Conservation (phyloP, 2,329 filamentous ascomycete species). For the Stemphylium lycopersici region DNA sequence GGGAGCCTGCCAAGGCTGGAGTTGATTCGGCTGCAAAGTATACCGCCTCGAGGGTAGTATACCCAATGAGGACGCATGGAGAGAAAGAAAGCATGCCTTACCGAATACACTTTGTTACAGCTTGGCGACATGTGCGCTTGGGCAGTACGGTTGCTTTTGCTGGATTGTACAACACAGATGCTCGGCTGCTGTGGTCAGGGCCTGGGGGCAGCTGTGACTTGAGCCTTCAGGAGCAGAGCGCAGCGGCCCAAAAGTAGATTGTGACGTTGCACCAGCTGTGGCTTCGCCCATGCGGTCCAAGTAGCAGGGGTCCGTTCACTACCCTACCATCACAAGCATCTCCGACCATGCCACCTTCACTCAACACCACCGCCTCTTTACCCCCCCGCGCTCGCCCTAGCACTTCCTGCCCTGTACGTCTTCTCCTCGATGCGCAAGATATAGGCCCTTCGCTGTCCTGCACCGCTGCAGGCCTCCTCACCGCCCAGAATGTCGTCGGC, state of each 20-base stretch:
- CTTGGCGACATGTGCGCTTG: slow-evolving; percentile 3
- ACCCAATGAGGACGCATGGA: slow-evolving; percentile 13
- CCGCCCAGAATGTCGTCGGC: slow-evolving; percentile 49
- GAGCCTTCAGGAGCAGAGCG: neutral
- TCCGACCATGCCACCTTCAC: slow-evolving; percentile 17
- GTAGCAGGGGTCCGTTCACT: slow-evolving; percentile 15
- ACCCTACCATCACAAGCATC: slow-evolving; percentile 16
- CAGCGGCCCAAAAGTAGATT: neutral
- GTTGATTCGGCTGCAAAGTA: slow-evolving; percentile 1
- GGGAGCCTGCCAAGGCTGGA: neutral
- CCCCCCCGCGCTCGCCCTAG: slow-evolving; percentile 13
- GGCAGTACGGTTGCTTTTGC: neutral
- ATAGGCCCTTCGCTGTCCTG: slow-evolving; percentile 40
- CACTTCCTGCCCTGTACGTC: slow-evolving; percentile 8
- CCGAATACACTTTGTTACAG: slow-evolving; percentile 5
- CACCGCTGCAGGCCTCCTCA: slow-evolving; percentile 42
- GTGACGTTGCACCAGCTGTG: slow-evolving; percentile 34
- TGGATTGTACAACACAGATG: neutral
- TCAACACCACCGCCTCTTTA: slow-evolving; percentile 19
- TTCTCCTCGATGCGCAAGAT: slow-evolving; percentile 40
- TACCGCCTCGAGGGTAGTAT: neutral
- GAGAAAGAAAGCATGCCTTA: slow-evolving; percentile 4
- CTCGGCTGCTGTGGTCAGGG: neutral
- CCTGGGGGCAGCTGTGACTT: neutral
- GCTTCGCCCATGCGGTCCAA: slow-evolving; percentile 26